phyloP scores from a whole-genome alignment of 139 green algal species.

The Eudorina sp. region DNA sequence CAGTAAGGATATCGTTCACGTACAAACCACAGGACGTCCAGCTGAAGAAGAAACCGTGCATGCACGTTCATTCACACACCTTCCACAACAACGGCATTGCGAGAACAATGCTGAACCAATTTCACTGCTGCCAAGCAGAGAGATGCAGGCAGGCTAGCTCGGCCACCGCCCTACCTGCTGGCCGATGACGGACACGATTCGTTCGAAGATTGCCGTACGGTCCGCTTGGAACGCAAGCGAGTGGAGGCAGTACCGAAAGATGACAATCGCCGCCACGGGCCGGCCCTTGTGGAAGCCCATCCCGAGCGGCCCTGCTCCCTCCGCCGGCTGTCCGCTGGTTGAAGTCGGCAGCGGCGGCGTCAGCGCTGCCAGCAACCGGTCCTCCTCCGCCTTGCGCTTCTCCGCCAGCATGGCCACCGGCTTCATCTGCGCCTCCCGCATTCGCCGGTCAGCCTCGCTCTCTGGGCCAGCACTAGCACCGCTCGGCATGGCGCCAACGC shows the following conservation, averaged over 20 bases:
- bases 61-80: too few species aligned
- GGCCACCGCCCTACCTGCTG: slow-evolving; percentile 50
- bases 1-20: too few species aligned
- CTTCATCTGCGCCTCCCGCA: slow-evolving; percentile 80
- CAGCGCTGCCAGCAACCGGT: slow-evolving; percentile 84
- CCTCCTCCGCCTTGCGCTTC: slow-evolving; percentile 89
- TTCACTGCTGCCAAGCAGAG: too few species aligned
- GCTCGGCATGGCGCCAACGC: neutral
- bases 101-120: too few species aligned
- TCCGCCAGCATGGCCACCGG: slow-evolving; percentile 64
- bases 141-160: too few species aligned
- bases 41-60: too few species aligned
- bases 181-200: slow-evolving; percentile 93
- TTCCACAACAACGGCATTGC: too few species aligned
- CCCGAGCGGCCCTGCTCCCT: slow-evolving; percentile 70
- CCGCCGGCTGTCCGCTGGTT: slow-evolving; percentile 83
- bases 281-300: slow-evolving; percentile 89
- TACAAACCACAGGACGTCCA: too few species aligned
- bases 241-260: slow-evolving; percentile 85
- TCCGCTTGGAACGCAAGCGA: slow-evolving; percentile 84
- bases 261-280: slow-evolving; percentile 89
- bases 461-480: slow-evolving; percentile 18
- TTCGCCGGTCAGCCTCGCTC: slow-evolving; percentile 80
- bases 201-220: slow-evolving; percentile 95
- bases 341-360: slow-evolving; percentile 66